Percentiles rank a stretch among this genome's conserved stretches.
phyloP scores from a whole-genome alignment of 371 early-diverging fungal species.

The Actinomucor elegans region DNA sequence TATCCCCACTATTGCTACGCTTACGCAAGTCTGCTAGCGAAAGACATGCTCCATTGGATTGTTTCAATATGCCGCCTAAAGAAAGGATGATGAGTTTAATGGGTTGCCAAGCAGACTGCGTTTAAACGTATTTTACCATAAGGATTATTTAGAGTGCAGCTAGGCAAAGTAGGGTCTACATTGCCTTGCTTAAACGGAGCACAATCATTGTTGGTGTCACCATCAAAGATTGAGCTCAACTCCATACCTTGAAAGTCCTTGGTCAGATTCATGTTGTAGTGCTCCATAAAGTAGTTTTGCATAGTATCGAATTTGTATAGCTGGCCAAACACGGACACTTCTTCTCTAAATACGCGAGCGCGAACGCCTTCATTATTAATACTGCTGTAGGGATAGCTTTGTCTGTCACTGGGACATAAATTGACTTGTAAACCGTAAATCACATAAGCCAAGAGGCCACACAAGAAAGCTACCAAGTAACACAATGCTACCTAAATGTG shows the following conservation, averaged over 20 bases:
- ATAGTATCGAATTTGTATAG: constrained; percentile 36
- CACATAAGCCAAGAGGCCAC: constrained; percentile 66
- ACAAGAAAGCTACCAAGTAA: constrained; percentile 68
- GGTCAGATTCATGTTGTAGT: constrained; percentile 38
- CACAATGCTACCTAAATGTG: constrained; percentile 54
- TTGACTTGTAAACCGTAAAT: constrained; percentile 64
- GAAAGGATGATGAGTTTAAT: too few relatives aligned
- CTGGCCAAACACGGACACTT: constrained; percentile 50
- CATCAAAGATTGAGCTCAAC: constrained; percentile 49
- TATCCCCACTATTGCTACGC: neutral
- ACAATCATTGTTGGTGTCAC: constrained; percentile 43
- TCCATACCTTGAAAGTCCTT: constrained; percentile 48
- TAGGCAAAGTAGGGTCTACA: constrained; percentile 20
- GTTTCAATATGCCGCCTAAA: constrained; percentile 3
- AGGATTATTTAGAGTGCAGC: constrained; percentile 39
- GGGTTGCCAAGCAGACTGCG: too few relatives aligned
- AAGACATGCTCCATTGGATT: constrained; percentile 10
- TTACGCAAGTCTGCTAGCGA: constrained; percentile 4
- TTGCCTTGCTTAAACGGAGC: constrained; percentile 20
- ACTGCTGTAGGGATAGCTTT: constrained; percentile 31
- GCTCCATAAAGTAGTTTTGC: constrained; percentile 31
- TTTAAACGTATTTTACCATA: too few relatives aligned
- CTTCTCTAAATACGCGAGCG: constrained; percentile 19
- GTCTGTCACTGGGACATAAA: constrained; percentile 42
- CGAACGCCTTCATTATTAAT: constrained; percentile 17